phyloP scores from a whole-genome alignment of 192 early-diverging fungal genomes.

The Geranomyces variabilis region DNA sequence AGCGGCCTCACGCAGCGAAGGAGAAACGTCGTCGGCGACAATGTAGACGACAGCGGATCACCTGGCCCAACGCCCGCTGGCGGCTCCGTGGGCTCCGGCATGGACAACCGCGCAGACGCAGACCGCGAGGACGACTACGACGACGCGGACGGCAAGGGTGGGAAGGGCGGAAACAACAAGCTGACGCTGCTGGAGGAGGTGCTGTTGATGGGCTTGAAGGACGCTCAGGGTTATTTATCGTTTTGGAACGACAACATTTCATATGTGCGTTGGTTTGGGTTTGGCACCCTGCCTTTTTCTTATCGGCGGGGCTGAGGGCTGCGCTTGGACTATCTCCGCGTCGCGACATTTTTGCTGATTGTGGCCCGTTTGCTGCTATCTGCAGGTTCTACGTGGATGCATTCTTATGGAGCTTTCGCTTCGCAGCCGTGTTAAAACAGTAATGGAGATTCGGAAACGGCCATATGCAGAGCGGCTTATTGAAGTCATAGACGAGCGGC shows the following conservation, averaged over 20 bases:
- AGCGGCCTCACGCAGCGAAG: constrained; percentile 49
- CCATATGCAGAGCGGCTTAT: constrained; percentile 82
- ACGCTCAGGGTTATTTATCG: constrained; percentile 92
- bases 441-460: constrained; percentile 78
- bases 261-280: constrained; percentile 59
- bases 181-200: constrained; percentile 98
- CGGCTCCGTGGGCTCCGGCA: background rate
- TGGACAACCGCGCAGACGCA: background rate
- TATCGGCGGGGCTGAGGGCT: background rate
- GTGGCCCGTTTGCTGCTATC: background rate
- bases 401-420: constrained; percentile 97
- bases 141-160: constrained; percentile 41
- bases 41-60: constrained; percentile 18
- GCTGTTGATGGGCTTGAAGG: constrained; percentile 90
- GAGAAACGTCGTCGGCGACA: constrained; percentile 34
- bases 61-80: background rate
- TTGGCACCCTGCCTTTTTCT: background rate
- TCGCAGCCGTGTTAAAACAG: constrained; percentile 82
- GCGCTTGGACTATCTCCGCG: background rate
- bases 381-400: constrained; percentile 80
- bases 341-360: no score
- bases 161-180: constrained; percentile 41
- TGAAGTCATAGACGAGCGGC: constrained; percentile 76
- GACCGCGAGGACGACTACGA: constrained; percentile 34
- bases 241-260: constrained; percentile 99